Base-by-base conservation (phyloP, 1,139 yeast genomes). In the Saccharomyces hybrid region DNA sequence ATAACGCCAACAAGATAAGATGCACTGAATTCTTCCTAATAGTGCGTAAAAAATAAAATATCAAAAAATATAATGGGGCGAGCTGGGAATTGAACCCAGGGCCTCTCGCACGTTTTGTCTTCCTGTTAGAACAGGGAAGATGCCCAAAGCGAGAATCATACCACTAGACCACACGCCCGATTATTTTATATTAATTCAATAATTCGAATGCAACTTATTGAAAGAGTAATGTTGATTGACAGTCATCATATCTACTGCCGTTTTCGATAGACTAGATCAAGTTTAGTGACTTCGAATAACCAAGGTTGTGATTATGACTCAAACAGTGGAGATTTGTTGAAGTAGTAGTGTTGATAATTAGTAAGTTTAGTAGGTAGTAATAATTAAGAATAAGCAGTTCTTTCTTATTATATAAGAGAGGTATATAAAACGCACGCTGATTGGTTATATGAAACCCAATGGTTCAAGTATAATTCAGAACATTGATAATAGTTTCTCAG, bases 51-150 rank as follows among this genome's bases (percentile, higher is more conserved):
- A 42, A n/a, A 34, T 21, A 34, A 19, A 26, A n/a, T 16, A 47
- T 21, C 19, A 26, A 9, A 32, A 34, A 53, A 54, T 46, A 54
- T 57, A 56, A 50, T 50, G 66, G 66, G 66, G 66, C 66, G 64
- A 62, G 64, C 66, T 62, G 66, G 66, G 66, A 63, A 63, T 63
- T 63, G 66, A 63, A 63, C 66, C 66, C 66, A 62, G 53, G 53
- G 53, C 53, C 53, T 51, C 53, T 51, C 53, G 53, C 53, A 51
- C 47, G 53, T 50, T 51, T 51, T 24, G 27, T 26, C 42, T n/a
- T 27, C 26, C 53, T 32, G 47, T 11, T 16, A 14, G 16, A 26
- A 27, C 48, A 26, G 38, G n/a, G n/a, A 4, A 11, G 27, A 26
- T 46, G 47, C 53, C 53, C 53, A 51, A 51, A 51, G 53, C 53